Evolutionary conservation across 2,329 filamentous ascomycete species (phyloP).

Genomic region (Botrytis paeoniae): DNA sequence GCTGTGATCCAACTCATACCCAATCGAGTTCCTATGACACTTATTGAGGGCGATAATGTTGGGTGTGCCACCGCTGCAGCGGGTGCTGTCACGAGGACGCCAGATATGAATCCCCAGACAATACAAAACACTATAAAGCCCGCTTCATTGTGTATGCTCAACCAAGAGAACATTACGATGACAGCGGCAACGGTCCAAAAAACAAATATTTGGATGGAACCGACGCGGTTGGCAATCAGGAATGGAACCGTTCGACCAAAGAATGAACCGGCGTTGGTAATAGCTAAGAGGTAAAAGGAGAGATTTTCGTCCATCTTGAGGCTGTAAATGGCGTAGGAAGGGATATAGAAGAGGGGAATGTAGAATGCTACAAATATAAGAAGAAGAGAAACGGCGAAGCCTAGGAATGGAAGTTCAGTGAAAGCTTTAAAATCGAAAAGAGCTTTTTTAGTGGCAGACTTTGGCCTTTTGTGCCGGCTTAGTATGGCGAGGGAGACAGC

Average conservation of each 20-base stretch:
- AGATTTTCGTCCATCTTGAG: conserved; percentile 46
- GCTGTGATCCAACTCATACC: conserved; percentile 20
- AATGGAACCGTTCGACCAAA: conserved; percentile 53
- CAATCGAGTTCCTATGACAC: conserved; percentile 21
- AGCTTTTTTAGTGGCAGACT: not conserved
- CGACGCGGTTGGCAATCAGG: conserved; percentile 45
- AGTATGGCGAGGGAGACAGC: conserved; percentile 26
- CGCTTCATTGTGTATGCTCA: conserved; percentile 48
- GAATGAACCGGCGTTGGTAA: conserved; percentile 49
- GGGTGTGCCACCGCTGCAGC: conserved; percentile 12
- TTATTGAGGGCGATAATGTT: conserved; percentile 1
- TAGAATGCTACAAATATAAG: conserved; percentile 48
- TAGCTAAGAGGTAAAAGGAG: conserved; percentile 49
- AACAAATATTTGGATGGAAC: conserved; percentile 46
- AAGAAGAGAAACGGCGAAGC: conserved; percentile 40
- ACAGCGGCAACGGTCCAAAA: conserved; percentile 24
- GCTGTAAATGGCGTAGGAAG: conserved; percentile 42
- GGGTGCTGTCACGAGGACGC: conserved; percentile 38
- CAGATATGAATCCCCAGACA: conserved; percentile 76
- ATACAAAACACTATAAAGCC: conserved; percentile 69
- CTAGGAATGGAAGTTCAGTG: conserved; percentile 37
- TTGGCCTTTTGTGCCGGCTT: not conserved
- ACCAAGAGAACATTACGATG: conserved; percentile 40
- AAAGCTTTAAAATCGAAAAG: conserved; percentile 34
- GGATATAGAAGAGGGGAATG: conserved; percentile 47